phyloP scores from a whole-genome alignment of 176 grass and related monocot genomes.

The Triticum monococcum region DNA sequence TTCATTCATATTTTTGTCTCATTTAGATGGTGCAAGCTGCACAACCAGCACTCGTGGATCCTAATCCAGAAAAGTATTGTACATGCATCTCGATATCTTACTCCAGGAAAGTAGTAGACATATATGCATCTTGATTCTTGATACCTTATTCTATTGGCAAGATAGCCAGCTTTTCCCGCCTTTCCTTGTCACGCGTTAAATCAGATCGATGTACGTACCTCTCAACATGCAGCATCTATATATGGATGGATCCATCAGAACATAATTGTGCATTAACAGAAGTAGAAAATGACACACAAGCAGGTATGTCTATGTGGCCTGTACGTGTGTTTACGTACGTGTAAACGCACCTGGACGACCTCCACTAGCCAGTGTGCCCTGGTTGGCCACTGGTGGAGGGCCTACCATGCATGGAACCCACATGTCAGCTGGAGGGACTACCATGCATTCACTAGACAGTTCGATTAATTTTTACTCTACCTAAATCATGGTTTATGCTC shows the following conservation, averaged over 20 bases:
- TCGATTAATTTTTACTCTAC: too few species aligned
- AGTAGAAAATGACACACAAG: neutral
- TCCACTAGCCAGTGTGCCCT: neutral
- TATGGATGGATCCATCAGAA: neutral
- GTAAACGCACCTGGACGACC: slow-evolving; percentile 6
- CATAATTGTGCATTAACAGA: neutral
- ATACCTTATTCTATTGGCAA: slow-evolving; percentile 17
- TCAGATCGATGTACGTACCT: neutral
- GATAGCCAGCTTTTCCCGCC: neutral
- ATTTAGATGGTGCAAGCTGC: slow-evolving; percentile 32
- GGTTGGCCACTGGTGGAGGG: neutral
- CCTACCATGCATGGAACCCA: neutral
- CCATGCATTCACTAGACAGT: too few species aligned
- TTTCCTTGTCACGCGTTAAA: neutral
- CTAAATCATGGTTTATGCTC: too few species aligned
- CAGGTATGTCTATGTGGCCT: neutral
- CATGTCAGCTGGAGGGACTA: neutral
- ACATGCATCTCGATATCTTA: too few species aligned
- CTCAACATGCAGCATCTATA: neutral
- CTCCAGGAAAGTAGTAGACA: too few species aligned
- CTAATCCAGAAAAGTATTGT: slow-evolving; percentile 12
- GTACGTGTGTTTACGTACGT: neutral
- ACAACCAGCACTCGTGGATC: slow-evolving; percentile 21
- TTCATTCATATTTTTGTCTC: neutral
- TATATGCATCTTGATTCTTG: too few species aligned